Evolutionary conservation across 768 basidiomycete genomes (phyloP).

Genomic region (Tricholoma flavovirens): DNA sequence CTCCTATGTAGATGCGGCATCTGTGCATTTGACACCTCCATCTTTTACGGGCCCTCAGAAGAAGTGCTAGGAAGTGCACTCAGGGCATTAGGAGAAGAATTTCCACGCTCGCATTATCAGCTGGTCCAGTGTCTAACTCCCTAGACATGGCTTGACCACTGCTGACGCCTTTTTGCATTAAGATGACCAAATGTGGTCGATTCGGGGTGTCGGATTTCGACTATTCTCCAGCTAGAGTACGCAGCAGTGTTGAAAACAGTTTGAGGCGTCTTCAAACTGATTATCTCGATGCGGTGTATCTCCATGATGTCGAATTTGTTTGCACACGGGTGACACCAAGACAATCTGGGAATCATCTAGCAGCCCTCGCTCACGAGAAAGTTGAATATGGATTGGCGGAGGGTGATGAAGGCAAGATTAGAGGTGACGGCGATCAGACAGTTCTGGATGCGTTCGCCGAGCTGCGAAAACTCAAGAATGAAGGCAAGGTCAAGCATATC

Average conservation of each 20-base stretch:
- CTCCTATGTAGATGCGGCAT: constrained; percentile 73
- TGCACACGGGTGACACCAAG: constrained; percentile 45
- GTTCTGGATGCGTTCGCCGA: constrained; percentile 64
- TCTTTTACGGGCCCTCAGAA: constrained; percentile 79
- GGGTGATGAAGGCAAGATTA: constrained; percentile 50
- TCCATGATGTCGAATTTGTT: constrained; percentile 84
- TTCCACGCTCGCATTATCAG: constrained; percentile 73
- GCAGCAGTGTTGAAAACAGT: constrained; percentile 60
- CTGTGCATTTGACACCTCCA: constrained; percentile 74
- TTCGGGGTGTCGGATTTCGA: constrained; percentile 67
- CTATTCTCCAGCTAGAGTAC: constrained; percentile 63
- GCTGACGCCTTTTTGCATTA: background rate
- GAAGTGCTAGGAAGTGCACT: constrained; percentile 66
- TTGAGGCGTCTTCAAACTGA: constrained; percentile 63
- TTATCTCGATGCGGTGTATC: constrained; percentile 76
- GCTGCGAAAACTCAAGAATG: constrained; percentile 60
- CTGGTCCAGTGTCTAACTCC: constrained; percentile 40
- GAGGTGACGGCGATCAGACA: constrained; percentile 66
- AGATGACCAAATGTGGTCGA: constrained; percentile 88
- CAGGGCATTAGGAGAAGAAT: constrained; percentile 53
- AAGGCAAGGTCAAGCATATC: constrained; percentile 66
- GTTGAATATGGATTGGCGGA: constrained; percentile 59
- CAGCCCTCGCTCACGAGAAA: constrained; percentile 48
- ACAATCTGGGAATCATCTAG: constrained; percentile 47
- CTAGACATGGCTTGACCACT: background rate